Evolutionary conservation across 805 yeast species (phyloP).

Genomic region (Ogataea sp.): DNA sequence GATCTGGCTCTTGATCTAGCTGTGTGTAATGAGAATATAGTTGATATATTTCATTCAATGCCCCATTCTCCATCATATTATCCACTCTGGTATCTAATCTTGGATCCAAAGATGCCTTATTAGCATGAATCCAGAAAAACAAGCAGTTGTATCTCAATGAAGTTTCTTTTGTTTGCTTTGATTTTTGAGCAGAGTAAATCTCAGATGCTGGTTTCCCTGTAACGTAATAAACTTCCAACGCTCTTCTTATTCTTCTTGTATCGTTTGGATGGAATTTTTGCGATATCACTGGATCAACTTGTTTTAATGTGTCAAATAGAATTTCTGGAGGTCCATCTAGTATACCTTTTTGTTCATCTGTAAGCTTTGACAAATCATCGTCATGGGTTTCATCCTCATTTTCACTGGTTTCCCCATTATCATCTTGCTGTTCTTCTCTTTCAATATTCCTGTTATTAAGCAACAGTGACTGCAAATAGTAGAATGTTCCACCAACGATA

Average conservation of each 20-base stretch:
- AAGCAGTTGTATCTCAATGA: constrained; percentile 53
- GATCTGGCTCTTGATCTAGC: constrained; percentile 33
- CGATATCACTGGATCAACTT: constrained; percentile 65
- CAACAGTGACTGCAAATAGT: constrained; percentile 72
- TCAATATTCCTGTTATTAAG: constrained; percentile 63
- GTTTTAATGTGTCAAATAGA: constrained; percentile 38
- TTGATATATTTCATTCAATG: constrained; percentile 56
- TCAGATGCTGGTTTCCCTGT: constrained; percentile 67
- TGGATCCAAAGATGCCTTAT: constrained; percentile 43
- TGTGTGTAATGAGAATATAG: constrained; percentile 39
- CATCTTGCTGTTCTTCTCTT: constrained; percentile 10
- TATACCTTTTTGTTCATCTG: constrained; percentile 25
- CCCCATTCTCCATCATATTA: constrained; percentile 68
- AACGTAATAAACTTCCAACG: constrained; percentile 66
- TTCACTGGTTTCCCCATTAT: constrained; percentile 23
- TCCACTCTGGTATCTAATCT: constrained; percentile 80
- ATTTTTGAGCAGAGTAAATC: constrained; percentile 54
- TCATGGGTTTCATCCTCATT: constrained; percentile 23
- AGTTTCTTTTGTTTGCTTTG: constrained; percentile 32
- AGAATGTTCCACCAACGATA: constrained; percentile 93
- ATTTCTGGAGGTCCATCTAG: constrained; percentile 49
- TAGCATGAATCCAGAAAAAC: constrained; percentile 77
- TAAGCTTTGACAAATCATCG: constrained; percentile 20
- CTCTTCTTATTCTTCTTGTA: constrained; percentile 65
- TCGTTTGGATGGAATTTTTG: constrained; percentile 90